Evolutionary conservation across 108 stramenopile species (phyloP), one percentile per base, ranked within the genome.

Genomic region (Stephanodiscus minutulus): DNA sequence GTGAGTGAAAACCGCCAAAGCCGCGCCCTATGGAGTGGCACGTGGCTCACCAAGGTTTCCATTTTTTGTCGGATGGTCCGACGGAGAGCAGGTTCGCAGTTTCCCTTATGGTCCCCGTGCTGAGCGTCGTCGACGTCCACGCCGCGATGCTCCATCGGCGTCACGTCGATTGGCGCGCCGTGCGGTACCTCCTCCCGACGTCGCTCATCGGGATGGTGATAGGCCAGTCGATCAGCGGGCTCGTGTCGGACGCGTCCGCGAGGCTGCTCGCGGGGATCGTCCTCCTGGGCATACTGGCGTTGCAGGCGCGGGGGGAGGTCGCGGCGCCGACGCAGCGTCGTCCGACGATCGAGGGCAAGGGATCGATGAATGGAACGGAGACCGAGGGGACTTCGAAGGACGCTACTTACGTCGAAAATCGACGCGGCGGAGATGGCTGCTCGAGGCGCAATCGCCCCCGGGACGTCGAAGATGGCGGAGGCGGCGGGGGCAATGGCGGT

Each of bases 121-220:
- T 85, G 21, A 73, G 78, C 48, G 81, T 80, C 50, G 83, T 83
- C 54, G 85, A 85, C 39, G 18, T 85, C 20, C 80, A 64, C 21
- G 85, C 85, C 9, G 69, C 82, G 13, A 83, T 49, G 48, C 41
- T 85, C 4, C 82, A 85, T 55, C 18, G 48, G 9, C n/a, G 27
- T 17, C 70, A 49, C 1, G 52, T 85, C 56, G 77, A 83, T 64
- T 79, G 72, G 66, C 20, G 44, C 3, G 76, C 82, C 11, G 74
- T 85, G 10, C 60, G 75, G 65, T 12, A 75, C 2, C 58, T 85
- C 12, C 57, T 85, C 36, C 82, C 82, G 3, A 15, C 65, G 15
- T 76, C 74, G 12, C 80, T 85, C 46, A 50, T 82, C 20, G 85
- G 85, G 21, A 85, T 85, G 85, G 66, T 48, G 24, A 7, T 85